Evolutionary conservation across 768 basidiomycete species (phyloP).

Genomic region (Chiua virens): DNA sequence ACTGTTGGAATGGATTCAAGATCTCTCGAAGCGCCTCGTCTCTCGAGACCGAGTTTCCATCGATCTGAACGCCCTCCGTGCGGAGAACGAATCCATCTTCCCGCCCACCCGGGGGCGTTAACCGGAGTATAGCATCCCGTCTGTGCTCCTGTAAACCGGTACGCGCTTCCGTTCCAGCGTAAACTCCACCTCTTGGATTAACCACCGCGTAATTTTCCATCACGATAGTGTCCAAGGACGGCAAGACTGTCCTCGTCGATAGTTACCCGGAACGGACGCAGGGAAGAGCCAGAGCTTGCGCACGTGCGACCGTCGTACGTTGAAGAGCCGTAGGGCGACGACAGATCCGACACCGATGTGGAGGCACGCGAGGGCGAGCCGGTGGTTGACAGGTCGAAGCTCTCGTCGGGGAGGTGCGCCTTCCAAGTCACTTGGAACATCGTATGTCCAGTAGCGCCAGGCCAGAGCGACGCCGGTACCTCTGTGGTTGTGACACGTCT

Average conservation of each 20-base stretch:
- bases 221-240: constrained; percentile 27
- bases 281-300: constrained; percentile 34
- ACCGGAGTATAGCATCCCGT: constrained; percentile 19
- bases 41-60: constrained; percentile 23
- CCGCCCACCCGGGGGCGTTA: constrained; percentile 10
- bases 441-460: constrained; percentile 29
- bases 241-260: constrained; percentile 17
- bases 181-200: constrained; percentile 20
- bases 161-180: constrained; percentile 26
- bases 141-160: constrained; percentile 20
- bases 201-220: constrained; percentile 22
- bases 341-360: constrained; percentile 30
- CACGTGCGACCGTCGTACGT: constrained; percentile 27
- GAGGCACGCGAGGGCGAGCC: constrained; percentile 26
- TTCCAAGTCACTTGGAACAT: constrained; percentile 13
- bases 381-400: constrained; percentile 32
- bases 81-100: constrained; percentile 22
- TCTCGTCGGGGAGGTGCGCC: constrained; percentile 16
- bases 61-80: constrained; percentile 25
- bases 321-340: constrained; percentile 28
- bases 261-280: constrained; percentile 20
- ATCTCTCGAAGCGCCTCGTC: constrained; percentile 21
- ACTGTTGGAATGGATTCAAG: constrained; percentile 17
- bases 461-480: constrained; percentile 27
- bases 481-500: constrained; percentile 4